phyloP scores from a whole-genome alignment of 1,139 yeast species.

The Yueomyces sp. region DNA sequence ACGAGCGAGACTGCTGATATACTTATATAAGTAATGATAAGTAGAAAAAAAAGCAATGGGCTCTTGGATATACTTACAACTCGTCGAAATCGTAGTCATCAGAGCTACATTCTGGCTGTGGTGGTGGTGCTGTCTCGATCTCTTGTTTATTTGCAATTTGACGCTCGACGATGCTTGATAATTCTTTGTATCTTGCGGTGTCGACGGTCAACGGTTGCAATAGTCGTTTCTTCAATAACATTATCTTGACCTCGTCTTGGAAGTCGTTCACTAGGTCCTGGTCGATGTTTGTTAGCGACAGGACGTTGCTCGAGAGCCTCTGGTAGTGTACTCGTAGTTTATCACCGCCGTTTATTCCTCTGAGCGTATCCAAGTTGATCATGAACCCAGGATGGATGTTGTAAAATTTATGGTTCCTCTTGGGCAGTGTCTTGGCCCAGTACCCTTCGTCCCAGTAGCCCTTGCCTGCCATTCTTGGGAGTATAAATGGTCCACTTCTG shows the following conservation, averaged over 20 bases:
- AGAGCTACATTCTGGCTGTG: background rate
- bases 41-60: too few relatives aligned
- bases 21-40: too few relatives aligned
- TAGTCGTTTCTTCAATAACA: background rate
- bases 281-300: slow-evolving; percentile 70
- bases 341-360: slow-evolving; percentile 66
- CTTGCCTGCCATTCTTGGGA: slow-evolving; percentile 64
- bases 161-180: background rate
- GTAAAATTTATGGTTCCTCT: slow-evolving; percentile 50
- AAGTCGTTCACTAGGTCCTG: slow-evolving; percentile 86
- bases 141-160: background rate
- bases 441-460: slow-evolving; percentile 92
- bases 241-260: slow-evolving; percentile 34
- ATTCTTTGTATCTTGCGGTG: background rate
- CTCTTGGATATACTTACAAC: background rate
- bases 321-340: slow-evolving; percentile 78
- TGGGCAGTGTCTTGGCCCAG: slow-evolving; percentile 59
- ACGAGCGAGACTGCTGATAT: too few relatives aligned
- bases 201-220: background rate
- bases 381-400: slow-evolving; percentile 70
- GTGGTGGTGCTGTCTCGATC: background rate
- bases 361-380: slow-evolving; percentile 57
- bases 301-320: slow-evolving; percentile 62
- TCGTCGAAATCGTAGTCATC: background rate
- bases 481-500: slow-evolving; percentile 6